Evolutionary conservation across 106 monocot genomes (phyloP).

Genomic region (Xerophyta viscosa): DNA sequence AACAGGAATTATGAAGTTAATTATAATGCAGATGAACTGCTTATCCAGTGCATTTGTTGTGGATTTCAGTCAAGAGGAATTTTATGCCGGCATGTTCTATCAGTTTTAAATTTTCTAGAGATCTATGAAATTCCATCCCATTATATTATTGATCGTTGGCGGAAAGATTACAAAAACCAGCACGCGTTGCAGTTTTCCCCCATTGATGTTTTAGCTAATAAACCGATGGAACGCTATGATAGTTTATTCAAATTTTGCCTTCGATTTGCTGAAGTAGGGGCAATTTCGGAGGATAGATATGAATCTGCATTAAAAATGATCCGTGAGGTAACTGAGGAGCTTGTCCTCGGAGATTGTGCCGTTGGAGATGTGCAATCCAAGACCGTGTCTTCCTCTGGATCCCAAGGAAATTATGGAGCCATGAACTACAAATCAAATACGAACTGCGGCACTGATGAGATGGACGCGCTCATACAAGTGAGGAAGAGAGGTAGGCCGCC

Average conservation of each 20-base stretch:
- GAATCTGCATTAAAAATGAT: conserved; percentile 28
- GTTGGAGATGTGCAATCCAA: conserved; percentile 12
- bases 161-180: conserved; percentile 31
- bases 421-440: conserved; percentile 19
- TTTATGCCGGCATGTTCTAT: conserved; percentile 37
- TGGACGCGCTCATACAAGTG: conserved; percentile 21
- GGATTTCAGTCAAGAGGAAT: conserved; percentile 35
- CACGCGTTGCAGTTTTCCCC: conserved; percentile 16
- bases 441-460: conserved; percentile 17
- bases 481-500: conserved; percentile 23
- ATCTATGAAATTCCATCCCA: conserved; percentile 42
- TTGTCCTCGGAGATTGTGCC: conserved; percentile 23
- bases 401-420: conserved; percentile 1
- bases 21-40: conserved; percentile 26
- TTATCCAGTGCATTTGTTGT: conserved; percentile 29
- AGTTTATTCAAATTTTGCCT: conserved; percentile 31
- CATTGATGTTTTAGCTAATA: conserved; percentile 23
- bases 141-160: conserved; percentile 37
- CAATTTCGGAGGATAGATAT: conserved; percentile 27
- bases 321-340: conserved; percentile 24
- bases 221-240: conserved; percentile 28
- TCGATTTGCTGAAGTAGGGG: conserved; percentile 29
- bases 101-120: conserved; percentile 38
- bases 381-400: neutral
- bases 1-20: conserved; percentile 43